phyloP scores from a whole-genome alignment of 2,329 filamentous ascomycete species.

The Cryphonectria radicalis region DNA sequence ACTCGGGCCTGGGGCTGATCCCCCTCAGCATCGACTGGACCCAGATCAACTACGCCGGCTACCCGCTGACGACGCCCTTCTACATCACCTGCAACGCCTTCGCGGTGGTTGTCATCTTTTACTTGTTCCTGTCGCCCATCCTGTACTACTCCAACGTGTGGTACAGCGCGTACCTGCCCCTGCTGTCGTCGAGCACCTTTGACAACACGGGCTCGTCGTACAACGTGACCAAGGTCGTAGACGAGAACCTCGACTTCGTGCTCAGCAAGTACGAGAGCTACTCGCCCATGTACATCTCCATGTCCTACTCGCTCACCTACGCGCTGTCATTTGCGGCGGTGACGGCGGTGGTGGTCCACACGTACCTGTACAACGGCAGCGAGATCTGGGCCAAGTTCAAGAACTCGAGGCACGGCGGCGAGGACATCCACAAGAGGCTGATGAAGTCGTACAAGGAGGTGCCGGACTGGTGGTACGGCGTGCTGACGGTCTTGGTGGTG shows the following conservation, averaged over 20 bases:
- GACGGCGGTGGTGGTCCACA: constrained; percentile 40
- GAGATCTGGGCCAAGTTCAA: constrained; percentile 42
- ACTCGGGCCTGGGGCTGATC: constrained; percentile 34
- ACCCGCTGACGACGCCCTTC: constrained; percentile 38
- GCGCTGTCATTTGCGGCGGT: constrained; percentile 43
- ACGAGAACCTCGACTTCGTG: constrained; percentile 36
- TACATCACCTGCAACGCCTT: constrained; percentile 39
- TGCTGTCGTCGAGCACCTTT: constrained; percentile 37
- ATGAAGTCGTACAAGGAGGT: constrained; percentile 44
- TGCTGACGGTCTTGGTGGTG: constrained; percentile 39
- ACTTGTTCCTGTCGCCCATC: constrained; percentile 38
- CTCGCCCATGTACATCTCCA: constrained; percentile 44
- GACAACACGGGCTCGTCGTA: constrained; percentile 40
- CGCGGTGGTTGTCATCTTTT: constrained; percentile 38
- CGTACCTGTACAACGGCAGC: constrained; percentile 40
- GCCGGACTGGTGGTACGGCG: constrained; percentile 46
- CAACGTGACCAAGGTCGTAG: constrained; percentile 38
- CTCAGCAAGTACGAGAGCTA: constrained; percentile 39
- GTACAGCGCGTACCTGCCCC: constrained; percentile 39
- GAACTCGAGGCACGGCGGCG: constrained; percentile 35
- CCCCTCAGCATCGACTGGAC: constrained; percentile 42
- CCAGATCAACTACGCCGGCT: constrained; percentile 38
- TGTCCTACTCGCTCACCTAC: constrained; percentile 42
- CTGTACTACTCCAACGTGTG: constrained; percentile 40
- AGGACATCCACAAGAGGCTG: constrained; percentile 44